A percentile compares a stretch with the other conserved stretches of the same genome.
Evolutionary conservation across 2,329 filamentous ascomycete species (phyloP).

Genomic region (Fusarium virguliforme): DNA sequence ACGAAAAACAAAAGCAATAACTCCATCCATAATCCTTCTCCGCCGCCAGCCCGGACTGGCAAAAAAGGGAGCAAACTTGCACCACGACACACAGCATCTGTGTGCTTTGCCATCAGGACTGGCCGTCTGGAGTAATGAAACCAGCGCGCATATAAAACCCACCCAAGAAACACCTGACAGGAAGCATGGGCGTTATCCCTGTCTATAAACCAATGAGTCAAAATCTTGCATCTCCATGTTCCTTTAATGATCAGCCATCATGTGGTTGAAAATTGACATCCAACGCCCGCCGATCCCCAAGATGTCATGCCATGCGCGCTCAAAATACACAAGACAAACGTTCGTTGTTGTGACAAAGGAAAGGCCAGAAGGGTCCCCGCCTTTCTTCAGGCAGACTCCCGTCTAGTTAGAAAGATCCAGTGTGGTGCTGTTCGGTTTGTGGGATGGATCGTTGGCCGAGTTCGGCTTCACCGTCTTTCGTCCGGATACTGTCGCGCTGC

Average conservation of each 20-base stretch:
- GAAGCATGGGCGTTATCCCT: slow-evolving; percentile 38
- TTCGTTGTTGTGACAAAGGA: slow-evolving; percentile 45
- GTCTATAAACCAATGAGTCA: slow-evolving; percentile 52
- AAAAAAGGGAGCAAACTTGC: slow-evolving; percentile 22
- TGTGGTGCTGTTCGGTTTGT: slow-evolving; percentile 82
- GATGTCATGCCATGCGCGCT: slow-evolving; percentile 58
- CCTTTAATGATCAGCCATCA: slow-evolving; percentile 52
- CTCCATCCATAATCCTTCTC: slow-evolving; percentile 38
- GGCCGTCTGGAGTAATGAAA: slow-evolving; percentile 21
- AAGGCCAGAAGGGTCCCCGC: slow-evolving; percentile 45
- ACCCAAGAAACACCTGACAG: slow-evolving; percentile 53
- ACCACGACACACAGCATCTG: slow-evolving; percentile 20
- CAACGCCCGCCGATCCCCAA: slow-evolving; percentile 56
- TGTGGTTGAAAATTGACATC: slow-evolving; percentile 53
- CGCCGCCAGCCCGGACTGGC: slow-evolving; percentile 12
- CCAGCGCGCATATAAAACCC: slow-evolving; percentile 32
- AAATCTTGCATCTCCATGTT: slow-evolving; percentile 48
- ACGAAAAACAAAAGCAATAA: slow-evolving; percentile 48
- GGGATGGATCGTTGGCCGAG: slow-evolving; percentile 73
- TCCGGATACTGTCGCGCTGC: slow-evolving; percentile 73
- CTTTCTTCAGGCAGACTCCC: slow-evolving; percentile 26
- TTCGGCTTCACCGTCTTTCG: slow-evolving; percentile 75
- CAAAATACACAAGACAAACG: slow-evolving; percentile 52
- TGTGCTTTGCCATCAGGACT: slow-evolving; percentile 11
- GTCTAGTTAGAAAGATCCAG: slow-evolving; percentile 43